Base-by-base conservation (phyloP, 352 stramenopile genomes). In the Pythium sukuiense region DNA sequence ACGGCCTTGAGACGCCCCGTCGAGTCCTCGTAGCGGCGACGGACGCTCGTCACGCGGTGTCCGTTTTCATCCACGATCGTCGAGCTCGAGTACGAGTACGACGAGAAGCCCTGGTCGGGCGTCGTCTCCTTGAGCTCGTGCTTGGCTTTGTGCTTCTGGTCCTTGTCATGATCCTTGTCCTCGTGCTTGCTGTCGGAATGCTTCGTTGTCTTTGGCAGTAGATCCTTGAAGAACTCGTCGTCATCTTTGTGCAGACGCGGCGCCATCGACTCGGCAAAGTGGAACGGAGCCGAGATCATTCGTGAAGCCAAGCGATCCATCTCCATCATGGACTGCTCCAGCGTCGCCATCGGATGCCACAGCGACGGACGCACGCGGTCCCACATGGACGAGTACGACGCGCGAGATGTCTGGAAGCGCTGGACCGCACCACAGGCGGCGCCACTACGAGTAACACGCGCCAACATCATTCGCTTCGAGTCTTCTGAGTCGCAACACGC, bases 171-270 rank as follows among this genome's bases (percentile, higher is more conserved):
- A 3, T 52, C 2, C 32, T 59, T 66, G 16, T 29, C 18, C 33
- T 70, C 58, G 53, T 46, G 32, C 37, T 79, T 75, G 46, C 33
- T 57, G 37, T 53, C 49, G 32, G 76, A 46, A 37, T 87, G 74
- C 16, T 73, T 70, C 49, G 0, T 88, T 76, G 11, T 86, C 72
- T 59, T 16, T 2, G 48, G 60, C 33, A 81, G 67, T 27, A 95
- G 65, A 60, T 93, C 87, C 63, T 78, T 79, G 71, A 95, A 95
- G 68, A 95, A 95, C 20, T 93, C 87, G 32, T 93, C 87, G 48
- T 89, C 68, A 26, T 55, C 48, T 26, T 55, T 55, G 43, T 72
- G 46, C 46, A 53, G 26, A 20, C 48, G 48, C 5, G 48, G 48
- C 3, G 26, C 76, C 83, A 72, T 5, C 77, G 61, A n/a, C 70